These are phyloP conservation scores for Kregervanrija pseudodelftensis DNA, from an alignment of 805 yeast species.

Conservation along the genomic window DNA sequence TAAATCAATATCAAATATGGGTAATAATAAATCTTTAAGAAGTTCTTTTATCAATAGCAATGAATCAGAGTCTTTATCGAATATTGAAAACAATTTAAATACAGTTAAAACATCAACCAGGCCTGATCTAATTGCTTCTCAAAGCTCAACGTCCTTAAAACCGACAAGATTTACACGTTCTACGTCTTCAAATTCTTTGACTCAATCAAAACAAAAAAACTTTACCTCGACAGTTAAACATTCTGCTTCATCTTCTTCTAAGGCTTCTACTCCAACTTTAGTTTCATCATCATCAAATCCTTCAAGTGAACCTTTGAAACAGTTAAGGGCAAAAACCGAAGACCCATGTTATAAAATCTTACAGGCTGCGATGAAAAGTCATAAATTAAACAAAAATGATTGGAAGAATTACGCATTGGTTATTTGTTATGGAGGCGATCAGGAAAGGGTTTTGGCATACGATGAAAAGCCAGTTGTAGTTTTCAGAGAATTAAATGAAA, in stretches of 20 bases:
- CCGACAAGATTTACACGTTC: too few species aligned
- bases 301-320: conserved; percentile 66
- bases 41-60: not conserved
- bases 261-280: conserved; percentile 58
- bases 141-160: too few species aligned
- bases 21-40: not conserved
- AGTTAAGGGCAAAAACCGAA: conserved; percentile 76
- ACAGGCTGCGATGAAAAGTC: conserved; percentile 83
- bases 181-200: too few species aligned
- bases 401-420: conserved; percentile 87
- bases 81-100: too few species aligned
- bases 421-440: conserved; percentile 87
- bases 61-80: too few species aligned
- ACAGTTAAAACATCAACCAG: too few species aligned
- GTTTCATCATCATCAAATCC: conserved; percentile 28
- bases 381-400: conserved; percentile 67
- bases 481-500: conserved; percentile 76
- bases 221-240: not conserved
- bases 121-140: too few species aligned
- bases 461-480: conserved; percentile 86
- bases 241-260: conserved; percentile 51
- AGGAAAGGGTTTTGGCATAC: conserved; percentile 72
- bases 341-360: conserved; percentile 87
- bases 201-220: conserved; percentile 7
- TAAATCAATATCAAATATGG: not conserved